phyloP scores from a whole-genome alignment of 441 rosid genomes.

The Macaranga tanarius region DNA sequence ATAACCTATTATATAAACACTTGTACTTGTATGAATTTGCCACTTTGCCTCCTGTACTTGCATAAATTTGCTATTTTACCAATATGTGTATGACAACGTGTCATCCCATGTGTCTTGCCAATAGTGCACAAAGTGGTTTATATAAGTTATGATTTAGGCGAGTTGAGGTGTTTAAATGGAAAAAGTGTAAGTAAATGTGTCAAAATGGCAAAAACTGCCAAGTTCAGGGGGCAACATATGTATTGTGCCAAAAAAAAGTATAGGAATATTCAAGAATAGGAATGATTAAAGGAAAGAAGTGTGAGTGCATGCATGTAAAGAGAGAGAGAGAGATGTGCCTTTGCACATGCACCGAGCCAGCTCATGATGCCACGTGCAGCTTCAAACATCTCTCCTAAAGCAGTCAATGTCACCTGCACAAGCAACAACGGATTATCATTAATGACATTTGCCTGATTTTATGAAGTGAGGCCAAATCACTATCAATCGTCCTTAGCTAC shows the following conservation, averaged over 20 bases:
- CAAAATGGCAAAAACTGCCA: too few relatives aligned
- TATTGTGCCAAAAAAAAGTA: background rate
- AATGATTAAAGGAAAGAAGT: background rate
- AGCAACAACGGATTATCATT: constrained; percentile 23
- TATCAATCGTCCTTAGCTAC: constrained; percentile 37
- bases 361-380: constrained; percentile 92
- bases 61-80: too few relatives aligned
- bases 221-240: background rate
- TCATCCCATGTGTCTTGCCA: too few relatives aligned
- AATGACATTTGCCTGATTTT: background rate
- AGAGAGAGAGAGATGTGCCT: constrained; percentile 46
- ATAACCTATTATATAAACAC: too few relatives aligned
- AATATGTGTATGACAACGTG: too few relatives aligned
- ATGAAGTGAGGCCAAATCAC: background rate
- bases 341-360: constrained; percentile 98
- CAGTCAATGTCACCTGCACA: constrained; percentile 76
- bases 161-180: too few relatives aligned
- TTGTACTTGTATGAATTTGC: too few relatives aligned
- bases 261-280: background rate
- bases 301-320: constrained; percentile 7
- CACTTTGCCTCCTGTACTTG: too few relatives aligned
- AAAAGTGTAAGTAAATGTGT: too few relatives aligned
- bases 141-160: too few relatives aligned
- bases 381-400: constrained; percentile 92
- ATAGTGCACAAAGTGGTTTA: too few relatives aligned